Base-by-base conservation (phyloP, 2,329 filamentous ascomycete genomes). In the Fusarium duplospermum region DNA sequence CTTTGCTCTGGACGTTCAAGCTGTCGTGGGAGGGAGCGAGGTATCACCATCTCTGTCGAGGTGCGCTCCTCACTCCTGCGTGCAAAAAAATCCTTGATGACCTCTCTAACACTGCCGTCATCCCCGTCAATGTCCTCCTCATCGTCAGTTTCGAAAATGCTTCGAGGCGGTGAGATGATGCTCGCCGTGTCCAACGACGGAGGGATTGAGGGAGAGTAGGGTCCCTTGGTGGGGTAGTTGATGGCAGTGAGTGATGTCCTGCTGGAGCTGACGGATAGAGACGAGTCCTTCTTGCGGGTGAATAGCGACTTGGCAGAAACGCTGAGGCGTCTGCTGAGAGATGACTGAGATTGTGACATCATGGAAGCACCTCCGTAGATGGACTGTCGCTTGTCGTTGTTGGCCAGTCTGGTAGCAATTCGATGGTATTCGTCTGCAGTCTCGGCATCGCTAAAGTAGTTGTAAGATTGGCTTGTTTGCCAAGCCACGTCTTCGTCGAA, bases 381-480 rank as follows among this genome's bases (percentile, higher is more conserved):
- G 14, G 71, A 72, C 24, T 79, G 68, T 14, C 72, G 77, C 56
- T 70, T 77, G 64, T 76, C 76, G 56, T 72, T 70, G 54, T 71
- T 73, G 20, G 82, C 82, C 29, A 84, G 73, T 60, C 80, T 77
- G 20, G 77, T 77, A 18, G 82, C 77, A 58, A 84, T 79, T 10
- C 77, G 77, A 64, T 84, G 82, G 35, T 84, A 84, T 47, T 83
- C 82, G 50, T 78, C 79, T 3, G 81, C 78, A 6, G 78, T 77
- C 58, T 78, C 78, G 22, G 69, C 70, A 62, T 83, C 81, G 59
- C 74, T 79, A 22, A 81, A 80, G 45, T 81, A 77, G 52, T 72
- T 77, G 59, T 78, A 74, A 16, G 66, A 73, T 24, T 58, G 64
- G 27, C 71, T 70, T 22, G 64, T 60, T 9, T 65, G 76, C 72